phyloP scores from a whole-genome alignment of 2,329 filamentous ascomycete species.

The Cadophora sp. region DNA sequence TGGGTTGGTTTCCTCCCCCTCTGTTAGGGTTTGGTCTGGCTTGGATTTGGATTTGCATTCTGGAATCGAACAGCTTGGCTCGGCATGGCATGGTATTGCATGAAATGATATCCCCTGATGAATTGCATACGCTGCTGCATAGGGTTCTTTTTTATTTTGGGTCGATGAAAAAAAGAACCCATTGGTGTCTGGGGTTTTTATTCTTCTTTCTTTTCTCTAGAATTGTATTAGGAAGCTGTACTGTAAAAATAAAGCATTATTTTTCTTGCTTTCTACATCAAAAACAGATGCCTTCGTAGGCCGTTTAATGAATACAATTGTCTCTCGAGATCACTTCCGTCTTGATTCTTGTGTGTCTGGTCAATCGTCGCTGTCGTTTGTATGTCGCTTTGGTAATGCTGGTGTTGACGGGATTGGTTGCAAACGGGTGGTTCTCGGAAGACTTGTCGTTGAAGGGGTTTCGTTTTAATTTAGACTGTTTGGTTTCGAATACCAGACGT shows the following conservation, averaged over 20 bases:
- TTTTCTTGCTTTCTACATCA: constrained; percentile 9
- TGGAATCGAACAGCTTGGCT: constrained; percentile 27
- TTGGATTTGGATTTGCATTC: constrained; percentile 17
- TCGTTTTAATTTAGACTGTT: constrained; percentile 8
- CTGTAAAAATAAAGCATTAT: constrained; percentile 27
- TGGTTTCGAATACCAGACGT: constrained; percentile 4
- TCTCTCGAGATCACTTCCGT: background rate
- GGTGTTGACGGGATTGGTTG: background rate
- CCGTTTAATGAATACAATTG: background rate
- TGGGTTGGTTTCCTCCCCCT: constrained; percentile 23
- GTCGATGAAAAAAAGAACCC: constrained; percentile 14
- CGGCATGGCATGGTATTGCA: constrained; percentile 29
- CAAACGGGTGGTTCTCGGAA: background rate
- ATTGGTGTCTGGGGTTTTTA: constrained; percentile 24
- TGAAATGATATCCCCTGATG: constrained; percentile 34
- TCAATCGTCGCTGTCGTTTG: background rate
- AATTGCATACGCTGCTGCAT: constrained; percentile 32
- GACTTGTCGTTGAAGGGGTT: constrained; percentile 1
- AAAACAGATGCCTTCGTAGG: constrained; percentile 9
- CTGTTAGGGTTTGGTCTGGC: constrained; percentile 32
- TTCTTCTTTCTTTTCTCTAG: constrained; percentile 36
- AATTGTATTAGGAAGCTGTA: constrained; percentile 38
- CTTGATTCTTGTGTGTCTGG: background rate
- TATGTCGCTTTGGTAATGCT: background rate
- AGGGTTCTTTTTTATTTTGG: constrained; percentile 19